Evolutionary conservation across 225 moss, liverwort and hornwort genomes (phyloP), one percentile per base, ranked within the genome.

Genomic region (Asterella californica): DNA sequence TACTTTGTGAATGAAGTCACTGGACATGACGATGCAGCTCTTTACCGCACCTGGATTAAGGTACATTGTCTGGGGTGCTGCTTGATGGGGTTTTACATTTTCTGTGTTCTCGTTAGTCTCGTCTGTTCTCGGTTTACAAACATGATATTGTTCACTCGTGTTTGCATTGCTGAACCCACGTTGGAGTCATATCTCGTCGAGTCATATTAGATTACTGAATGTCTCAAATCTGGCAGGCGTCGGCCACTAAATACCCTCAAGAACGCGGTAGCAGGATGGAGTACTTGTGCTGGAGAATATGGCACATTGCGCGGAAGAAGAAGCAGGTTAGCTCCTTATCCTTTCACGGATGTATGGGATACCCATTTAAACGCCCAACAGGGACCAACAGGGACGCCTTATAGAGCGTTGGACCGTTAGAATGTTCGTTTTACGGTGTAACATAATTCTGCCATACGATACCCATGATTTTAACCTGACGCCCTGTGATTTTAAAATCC

Each of bases 261-360:
- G 88, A 85, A 62, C 83, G 89, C 15, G 85, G 85, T 61, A 85
- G 84, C 47, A 82, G 90, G 48, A 85, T 90, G 75, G 89, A 90
- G 72, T 87, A 90, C 79, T 79, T 90, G 65, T 90, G 90, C 50
- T 90, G 90, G 90, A 85, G 90, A 59, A 90, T 90, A 65, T 90
- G 90, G 90, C 90, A 90, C 65, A 85, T 90, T 79, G 87, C 89
- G 25, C 83, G 90, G 53, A 87, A 84, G 81, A 90, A 90, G 45
- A 88, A 85, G 49, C 80, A 88, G 88, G 90, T 88, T 19, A 59
- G 86, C 59, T 50, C 21, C 59, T 60, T 38, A 15, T 15, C 22
- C 15, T 54, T 32, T 27, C 53, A 5, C 6, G 14, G 11, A 46
- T 22, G 71, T 15, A 47, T 70, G 42, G 6, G 33, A 47, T 29